These are phyloP conservation scores for Aspergillus tubingensis DNA, from an alignment of 2,329 filamentous ascomycete species.

Conservation along the genomic window DNA sequence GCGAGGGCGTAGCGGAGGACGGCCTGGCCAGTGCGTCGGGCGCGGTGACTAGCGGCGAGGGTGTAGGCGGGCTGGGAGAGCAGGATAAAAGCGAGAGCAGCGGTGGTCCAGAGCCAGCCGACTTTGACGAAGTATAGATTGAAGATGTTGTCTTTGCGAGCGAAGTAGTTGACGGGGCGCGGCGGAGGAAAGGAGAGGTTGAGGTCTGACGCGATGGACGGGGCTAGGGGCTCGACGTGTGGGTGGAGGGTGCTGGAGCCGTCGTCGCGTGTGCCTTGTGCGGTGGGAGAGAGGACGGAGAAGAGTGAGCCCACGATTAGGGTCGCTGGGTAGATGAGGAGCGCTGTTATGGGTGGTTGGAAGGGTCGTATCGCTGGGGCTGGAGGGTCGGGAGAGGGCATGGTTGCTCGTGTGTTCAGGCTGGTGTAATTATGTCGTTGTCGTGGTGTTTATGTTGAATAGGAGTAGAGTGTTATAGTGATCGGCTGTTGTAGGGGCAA, in stretches of 20 bases:
- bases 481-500: not conserved
- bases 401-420: not conserved
- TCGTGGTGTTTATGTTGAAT: too few species aligned
- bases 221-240: constrained; percentile 48
- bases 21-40: constrained; percentile 59
- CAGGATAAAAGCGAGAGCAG: constrained; percentile 70
- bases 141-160: constrained; percentile 88
- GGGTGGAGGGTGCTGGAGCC: constrained; percentile 24
- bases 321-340: constrained; percentile 73
- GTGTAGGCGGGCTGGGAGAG: constrained; percentile 64
- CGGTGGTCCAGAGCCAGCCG: constrained; percentile 88
- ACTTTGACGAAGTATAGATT: constrained; percentile 93
- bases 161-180: constrained; percentile 69
- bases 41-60: constrained; percentile 43
- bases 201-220: constrained; percentile 33
- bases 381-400: constrained; percentile 12
- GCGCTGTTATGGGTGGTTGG: constrained; percentile 43
- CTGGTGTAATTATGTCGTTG: not conserved
- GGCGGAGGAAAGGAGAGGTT: constrained; percentile 23
- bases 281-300: constrained; percentile 72
- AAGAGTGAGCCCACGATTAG: constrained; percentile 81
- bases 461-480: not conserved
- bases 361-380: constrained; percentile 9
- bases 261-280: constrained; percentile 47
- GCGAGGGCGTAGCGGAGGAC: constrained; percentile 68